Percentiles rank a stretch among this genome's conserved stretches.
phyloP scores from a whole-genome alignment of 192 early-diverging fungal species.

The Diversispora eburnea region DNA sequence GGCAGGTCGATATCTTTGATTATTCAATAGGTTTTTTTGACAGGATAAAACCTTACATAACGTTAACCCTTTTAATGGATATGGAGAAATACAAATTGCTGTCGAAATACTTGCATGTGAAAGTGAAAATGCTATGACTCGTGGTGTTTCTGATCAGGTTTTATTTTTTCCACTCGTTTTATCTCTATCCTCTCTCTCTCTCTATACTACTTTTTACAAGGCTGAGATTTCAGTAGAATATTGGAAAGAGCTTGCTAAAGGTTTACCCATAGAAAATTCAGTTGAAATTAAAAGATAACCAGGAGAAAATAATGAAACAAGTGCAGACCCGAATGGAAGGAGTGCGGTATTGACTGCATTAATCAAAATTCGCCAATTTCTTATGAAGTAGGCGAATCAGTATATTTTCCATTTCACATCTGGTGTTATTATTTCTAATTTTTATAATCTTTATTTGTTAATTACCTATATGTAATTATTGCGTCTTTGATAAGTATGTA shows the following conservation, averaged over 20 bases:
- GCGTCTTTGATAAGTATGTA: no score
- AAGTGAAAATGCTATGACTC: not conserved
- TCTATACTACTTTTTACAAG: not conserved
- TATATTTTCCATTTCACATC: no score
- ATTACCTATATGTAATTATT: no score
- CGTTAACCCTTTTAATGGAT: not conserved
- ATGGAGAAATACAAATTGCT: constrained; percentile 8
- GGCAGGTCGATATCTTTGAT: not conserved
- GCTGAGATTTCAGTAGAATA: not conserved
- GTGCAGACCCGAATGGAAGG: not conserved
- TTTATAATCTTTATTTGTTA: no score
- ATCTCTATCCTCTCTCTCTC: not conserved
- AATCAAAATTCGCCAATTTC: not conserved
- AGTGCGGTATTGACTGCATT: constrained; percentile 6
- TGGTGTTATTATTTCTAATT: no score
- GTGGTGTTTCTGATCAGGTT: constrained; percentile 1
- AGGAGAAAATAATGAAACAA: not conserved
- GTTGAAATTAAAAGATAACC: constrained; percentile 10
- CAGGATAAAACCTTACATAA: constrained; percentile 11
- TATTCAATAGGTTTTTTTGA: not conserved
- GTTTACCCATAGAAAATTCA: not conserved
- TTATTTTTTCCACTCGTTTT: not conserved
- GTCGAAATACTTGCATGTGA: not conserved
- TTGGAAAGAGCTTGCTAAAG: constrained; percentile 2
- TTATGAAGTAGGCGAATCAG: no score